Base-by-base conservation (phyloP, 805 yeast species). In the Naumovozyma baii region DNA sequence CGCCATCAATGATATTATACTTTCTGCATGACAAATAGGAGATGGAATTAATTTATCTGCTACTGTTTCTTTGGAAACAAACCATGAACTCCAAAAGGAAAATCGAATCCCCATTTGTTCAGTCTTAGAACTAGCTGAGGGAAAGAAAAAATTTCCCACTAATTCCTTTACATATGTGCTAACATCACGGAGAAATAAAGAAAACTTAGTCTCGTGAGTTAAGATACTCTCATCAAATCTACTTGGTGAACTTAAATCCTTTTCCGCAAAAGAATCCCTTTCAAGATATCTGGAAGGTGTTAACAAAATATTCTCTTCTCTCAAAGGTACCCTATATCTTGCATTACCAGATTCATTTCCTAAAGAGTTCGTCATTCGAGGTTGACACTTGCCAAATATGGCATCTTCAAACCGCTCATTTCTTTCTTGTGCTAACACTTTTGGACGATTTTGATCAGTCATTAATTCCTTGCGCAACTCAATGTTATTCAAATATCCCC, bases 11-110 rank as follows among this genome's bases (percentile, higher is more conserved):
- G 84, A 62, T 10, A 81, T 55, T 2, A 83, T 68, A 37, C 80
- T 71, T 15, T 80, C 74, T 0, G 84, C 73, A 52, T 80, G 77
- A 4, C 83, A 83, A 40, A 71, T 73, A 1, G 84, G 77, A 38
- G 78, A 69, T n/a, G 77, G 68, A 2, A 79, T 68, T 29, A 85
- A 61, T 17, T 73, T 69, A 43, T 76, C 76, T 1, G 85, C 73
- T 46, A 79, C 85, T 49, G 74, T 62, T 38, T 63, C 43, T 39
- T 57, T 57, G 2, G 59, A 56, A 5, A 54, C 39, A 34, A 49
- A 46, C 60, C 61, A 59, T 2, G 47, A 44, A 29, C 54, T 59
- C 22, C 54, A 46, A 18, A 55, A 35, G 1, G 60, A 51, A n/a
- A 54, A 39, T 22, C 41, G 47, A 7, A 10, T 22, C 26, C 10